Evolutionary conservation across 257 asterid species (phyloP).

Genomic region (Nicotiana attenuata): DNA sequence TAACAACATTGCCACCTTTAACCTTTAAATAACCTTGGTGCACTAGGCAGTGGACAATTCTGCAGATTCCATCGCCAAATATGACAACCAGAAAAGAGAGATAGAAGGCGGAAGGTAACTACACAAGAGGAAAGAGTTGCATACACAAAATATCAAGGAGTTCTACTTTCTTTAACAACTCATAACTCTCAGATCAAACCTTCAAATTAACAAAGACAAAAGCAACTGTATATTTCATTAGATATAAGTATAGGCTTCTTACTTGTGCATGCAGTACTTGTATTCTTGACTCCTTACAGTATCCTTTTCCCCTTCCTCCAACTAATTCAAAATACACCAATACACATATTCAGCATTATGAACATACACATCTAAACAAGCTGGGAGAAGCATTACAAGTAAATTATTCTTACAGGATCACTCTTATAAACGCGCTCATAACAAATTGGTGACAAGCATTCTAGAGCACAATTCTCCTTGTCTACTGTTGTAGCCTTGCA

Average conservation of each 20-base stretch:
- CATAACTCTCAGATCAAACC: not conserved
- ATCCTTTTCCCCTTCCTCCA: conserved; percentile 97
- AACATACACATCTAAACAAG: not conserved
- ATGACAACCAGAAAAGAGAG: not conserved
- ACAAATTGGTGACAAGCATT: conserved; percentile 75
- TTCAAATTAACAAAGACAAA: not conserved
- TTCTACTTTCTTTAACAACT: not conserved
- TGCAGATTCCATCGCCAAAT: not conserved
- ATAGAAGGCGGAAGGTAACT: not conserved
- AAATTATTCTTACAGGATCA: conserved; percentile 68
- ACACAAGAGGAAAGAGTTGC: not conserved
- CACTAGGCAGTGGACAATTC: not conserved
- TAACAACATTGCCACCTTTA: no score
- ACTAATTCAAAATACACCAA: conserved; percentile 34
- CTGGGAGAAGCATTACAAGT: not conserved
- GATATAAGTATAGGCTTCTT: conserved; percentile 1
- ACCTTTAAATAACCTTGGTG: no score
- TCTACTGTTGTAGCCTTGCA: conserved; percentile 63
- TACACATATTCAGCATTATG: not conserved
- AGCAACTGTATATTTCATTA: not conserved
- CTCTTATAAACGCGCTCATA: conserved; percentile 75
- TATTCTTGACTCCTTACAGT: conserved; percentile 67
- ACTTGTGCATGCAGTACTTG: conserved; percentile 97
- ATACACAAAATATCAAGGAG: not conserved
- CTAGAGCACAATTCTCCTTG: conserved; percentile 85